Evolutionary conservation across 768 basidiomycete genomes (phyloP), one percentile per base, ranked within the genome.

Genomic region (Kwoniella sp.): DNA sequence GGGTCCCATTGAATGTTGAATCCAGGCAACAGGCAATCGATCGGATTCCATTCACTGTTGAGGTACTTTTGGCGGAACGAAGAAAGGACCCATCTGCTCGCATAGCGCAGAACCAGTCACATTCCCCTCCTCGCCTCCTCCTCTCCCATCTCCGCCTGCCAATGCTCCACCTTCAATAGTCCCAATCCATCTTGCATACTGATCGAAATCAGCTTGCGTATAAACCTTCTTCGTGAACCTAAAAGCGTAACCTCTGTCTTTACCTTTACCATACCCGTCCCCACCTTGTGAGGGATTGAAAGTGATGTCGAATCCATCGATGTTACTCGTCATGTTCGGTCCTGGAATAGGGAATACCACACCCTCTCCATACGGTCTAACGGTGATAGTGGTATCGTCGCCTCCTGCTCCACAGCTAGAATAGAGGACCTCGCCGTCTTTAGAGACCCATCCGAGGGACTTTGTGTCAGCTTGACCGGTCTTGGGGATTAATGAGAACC

Each of bases 61-160:
- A n/a, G n/a, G n/a, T n/a, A n/a, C 13, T 33, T 44, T 3, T 9
- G 40, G 10, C 40, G 17, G 40, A 19, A 9, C 40, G 17, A 44
- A 44, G 21, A 60, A 60, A 1, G 58, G 58, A 5, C 58, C 58
- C 58, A 60, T 60, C 48, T 60, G 58, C 37, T 60, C 40, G 40
- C 40, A 44, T 4, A 44, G 40, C 40, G 40, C 40, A 44, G 40
- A 44, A 44, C 40, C 40, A 4, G 40, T 44, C 40, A 19, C 40
- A 44, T 44, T 44, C 40, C 50, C 1, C 24, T 52, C 2, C 49
- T 29, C 15, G 26, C 58, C n/a, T 0, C 48, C 58, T 13, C 48
- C 58, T 15, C 4, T 4, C 22, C 8, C 29, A 48, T 21, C 13
- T 27, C 49, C 49, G 6, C 36, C 58, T 0, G 47, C 58, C 0